Evolutionary conservation across 2,329 filamentous ascomycete species (phyloP), one percentile per base, ranked within the genome.

Genomic region (Huntiella decipiens): DNA sequence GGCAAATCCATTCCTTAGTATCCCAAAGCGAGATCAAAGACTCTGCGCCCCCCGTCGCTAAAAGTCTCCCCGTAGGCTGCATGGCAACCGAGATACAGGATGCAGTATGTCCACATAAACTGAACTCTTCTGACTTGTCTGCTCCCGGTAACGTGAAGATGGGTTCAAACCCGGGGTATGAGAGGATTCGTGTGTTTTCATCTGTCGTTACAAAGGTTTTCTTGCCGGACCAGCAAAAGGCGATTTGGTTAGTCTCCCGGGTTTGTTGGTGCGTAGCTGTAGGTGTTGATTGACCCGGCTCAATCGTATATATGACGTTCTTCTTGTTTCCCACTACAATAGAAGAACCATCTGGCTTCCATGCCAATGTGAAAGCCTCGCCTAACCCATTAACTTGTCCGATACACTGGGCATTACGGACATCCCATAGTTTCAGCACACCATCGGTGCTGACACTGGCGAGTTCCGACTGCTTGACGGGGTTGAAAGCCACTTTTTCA

Each of bases 401-500:
- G 51, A 79, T 69, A 54, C 77, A 77, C 1, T 71, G 69, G 56
- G 82, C 83, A 49, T 71, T 79, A 54, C 82, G 68, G 10, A 86
- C 80, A 56, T 88, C 82, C 82, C 82, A 88, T 54, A 88, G 76
- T 56, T 80, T 76, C 50, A 82, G 76, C 31, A 78, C 72, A 2
- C 82, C 82, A 56, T 88, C 82, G 38, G 66, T 71, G 52, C 79
- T 81, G 45, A 82, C 71, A 56, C 78, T 85, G 53, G 79, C 83
- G 6, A 88, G 66, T 61, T 87, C 79, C 3, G 79, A 76, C 57
- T 88, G 82, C 57, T 78, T 82, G 49, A 72, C 70, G 0, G 82
- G 82, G 56, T 84, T 83, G 61, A 85, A 88, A 1, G 77, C 78
- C 1, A 88, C 76, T 56, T 80, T 80, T 56, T 86, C 82, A 39